These are phyloP conservation scores for Calonectria leucothoes DNA, from an alignment of 2,329 filamentous ascomycete species.

Conservation along the genomic window DNA sequence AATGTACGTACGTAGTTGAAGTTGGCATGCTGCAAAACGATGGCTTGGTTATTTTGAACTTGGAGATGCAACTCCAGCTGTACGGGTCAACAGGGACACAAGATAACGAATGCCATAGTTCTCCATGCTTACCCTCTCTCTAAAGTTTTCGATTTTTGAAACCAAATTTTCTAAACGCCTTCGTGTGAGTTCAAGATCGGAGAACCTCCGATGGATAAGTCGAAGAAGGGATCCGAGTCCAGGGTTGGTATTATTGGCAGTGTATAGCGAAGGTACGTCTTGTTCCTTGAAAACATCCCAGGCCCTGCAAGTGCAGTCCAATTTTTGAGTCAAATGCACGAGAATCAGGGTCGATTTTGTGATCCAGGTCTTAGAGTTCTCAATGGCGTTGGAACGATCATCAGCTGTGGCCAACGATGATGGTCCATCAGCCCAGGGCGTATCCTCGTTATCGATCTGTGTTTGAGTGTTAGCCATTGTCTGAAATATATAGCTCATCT, in stretches of 20 bases:
- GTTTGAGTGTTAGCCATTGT: not conserved
- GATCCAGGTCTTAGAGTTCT: not conserved
- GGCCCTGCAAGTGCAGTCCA: not conserved
- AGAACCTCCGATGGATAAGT: not conserved
- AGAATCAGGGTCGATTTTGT: not conserved
- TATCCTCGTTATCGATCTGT: not conserved
- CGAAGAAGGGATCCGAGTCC: not conserved
- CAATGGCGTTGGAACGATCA: not conserved
- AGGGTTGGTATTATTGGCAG: not conserved
- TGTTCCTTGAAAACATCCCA: not conserved
- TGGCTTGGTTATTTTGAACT: not conserved
- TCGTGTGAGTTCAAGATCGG: not conserved
- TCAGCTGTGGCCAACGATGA: not conserved
- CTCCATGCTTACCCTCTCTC: not conserved
- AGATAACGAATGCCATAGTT: accelerated
- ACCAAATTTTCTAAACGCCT: not conserved
- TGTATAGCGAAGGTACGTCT: not conserved
- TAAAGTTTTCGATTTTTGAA: not conserved
- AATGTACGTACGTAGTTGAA: not conserved
- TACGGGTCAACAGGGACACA: not conserved
- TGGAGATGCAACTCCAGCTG: not conserved
- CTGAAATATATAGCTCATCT: too few relatives aligned
- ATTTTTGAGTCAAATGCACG: not conserved
- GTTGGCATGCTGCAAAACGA: not conserved
- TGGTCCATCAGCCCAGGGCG: not conserved